A percentile compares a stretch with the other conserved stretches of the same genome.
These are phyloP conservation scores for Russula olivacea DNA, from an alignment of 768 basidiomycete species.

Conservation along the genomic window DNA sequence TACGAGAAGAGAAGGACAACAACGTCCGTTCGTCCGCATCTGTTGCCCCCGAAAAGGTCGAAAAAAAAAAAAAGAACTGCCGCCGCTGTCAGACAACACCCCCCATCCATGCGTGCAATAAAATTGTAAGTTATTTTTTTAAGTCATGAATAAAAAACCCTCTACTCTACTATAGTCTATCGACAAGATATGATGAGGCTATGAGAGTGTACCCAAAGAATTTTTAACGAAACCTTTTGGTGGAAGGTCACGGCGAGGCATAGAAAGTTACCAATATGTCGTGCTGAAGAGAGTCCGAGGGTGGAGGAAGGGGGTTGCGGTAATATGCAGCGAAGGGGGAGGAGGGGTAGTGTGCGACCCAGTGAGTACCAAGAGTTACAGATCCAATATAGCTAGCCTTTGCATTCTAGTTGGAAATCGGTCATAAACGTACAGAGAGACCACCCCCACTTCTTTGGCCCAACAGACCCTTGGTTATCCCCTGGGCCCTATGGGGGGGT, in stretches of 20 bases:
- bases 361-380: neutral
- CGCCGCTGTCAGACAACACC: neutral
- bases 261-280: neutral
- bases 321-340: neutral
- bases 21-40: no score
- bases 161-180: neutral
- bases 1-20: no score
- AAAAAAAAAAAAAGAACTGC: neutral
- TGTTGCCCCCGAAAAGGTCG: no score
- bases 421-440: slow-evolving; percentile 8
- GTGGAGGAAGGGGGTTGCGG: neutral
- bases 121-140: neutral
- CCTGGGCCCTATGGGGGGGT: neutral
- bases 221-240: neutral
- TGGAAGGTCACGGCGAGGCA: neutral
- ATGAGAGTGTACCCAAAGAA: neutral
- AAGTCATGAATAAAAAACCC: neutral
- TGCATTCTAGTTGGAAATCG: slow-evolving; percentile 12
- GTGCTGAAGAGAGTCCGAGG: neutral
- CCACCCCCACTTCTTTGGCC: neutral
- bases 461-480: neutral
- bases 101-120: no score
- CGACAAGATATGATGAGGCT: neutral
- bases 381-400: slow-evolving; percentile 11
- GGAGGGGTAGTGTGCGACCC: neutral